Conservation (phyloP, 345 rosid species). For the Aquilaria sinensis region DNA sequence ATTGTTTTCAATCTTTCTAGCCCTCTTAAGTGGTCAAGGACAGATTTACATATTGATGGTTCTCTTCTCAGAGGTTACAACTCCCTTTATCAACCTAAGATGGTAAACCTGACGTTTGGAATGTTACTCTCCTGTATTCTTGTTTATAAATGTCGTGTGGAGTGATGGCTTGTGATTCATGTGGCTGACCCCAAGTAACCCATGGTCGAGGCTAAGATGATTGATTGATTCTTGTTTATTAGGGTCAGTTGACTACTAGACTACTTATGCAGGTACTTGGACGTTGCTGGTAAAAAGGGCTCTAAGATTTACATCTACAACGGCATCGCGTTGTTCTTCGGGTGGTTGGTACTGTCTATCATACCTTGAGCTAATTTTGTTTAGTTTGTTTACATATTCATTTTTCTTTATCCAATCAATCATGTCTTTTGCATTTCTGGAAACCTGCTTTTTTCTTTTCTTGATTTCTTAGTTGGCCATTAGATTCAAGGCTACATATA, state of each 20-base stretch:
- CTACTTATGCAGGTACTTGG: slow-evolving; percentile 58
- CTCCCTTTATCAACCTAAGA: slow-evolving; percentile 78
- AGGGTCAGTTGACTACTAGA: neutral
- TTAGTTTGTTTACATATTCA: neutral
- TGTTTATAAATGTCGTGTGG: neutral
- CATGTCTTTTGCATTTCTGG: neutral
- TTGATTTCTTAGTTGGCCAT: neutral
- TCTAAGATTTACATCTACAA: slow-evolving; percentile 51
- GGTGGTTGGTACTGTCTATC: slow-evolving; percentile 69
- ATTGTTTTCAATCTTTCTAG: slow-evolving; percentile 53
- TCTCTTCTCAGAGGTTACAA: slow-evolving; percentile 72
- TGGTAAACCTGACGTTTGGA: slow-evolving; percentile 39
- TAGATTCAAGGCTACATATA: neutral
- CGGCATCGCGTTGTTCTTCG: slow-evolving; percentile 67
- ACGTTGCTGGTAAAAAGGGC: slow-evolving; percentile 61
- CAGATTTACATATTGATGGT: slow-evolving; percentile 77
- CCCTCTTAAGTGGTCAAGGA: slow-evolving; percentile 68
- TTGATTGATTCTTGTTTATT: no score
- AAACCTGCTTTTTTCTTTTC: slow-evolving; percentile 5
- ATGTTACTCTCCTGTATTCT: slow-evolving; percentile 1
- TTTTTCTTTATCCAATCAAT: no score
- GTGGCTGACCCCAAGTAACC: no score
- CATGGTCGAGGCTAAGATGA: no score
- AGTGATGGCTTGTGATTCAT: no score
- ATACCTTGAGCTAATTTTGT: slow-evolving; percentile 10